phyloP scores from a whole-genome alignment of 495 filamentous ascomycete genomes.

The Lasiosphaeria ovina region DNA sequence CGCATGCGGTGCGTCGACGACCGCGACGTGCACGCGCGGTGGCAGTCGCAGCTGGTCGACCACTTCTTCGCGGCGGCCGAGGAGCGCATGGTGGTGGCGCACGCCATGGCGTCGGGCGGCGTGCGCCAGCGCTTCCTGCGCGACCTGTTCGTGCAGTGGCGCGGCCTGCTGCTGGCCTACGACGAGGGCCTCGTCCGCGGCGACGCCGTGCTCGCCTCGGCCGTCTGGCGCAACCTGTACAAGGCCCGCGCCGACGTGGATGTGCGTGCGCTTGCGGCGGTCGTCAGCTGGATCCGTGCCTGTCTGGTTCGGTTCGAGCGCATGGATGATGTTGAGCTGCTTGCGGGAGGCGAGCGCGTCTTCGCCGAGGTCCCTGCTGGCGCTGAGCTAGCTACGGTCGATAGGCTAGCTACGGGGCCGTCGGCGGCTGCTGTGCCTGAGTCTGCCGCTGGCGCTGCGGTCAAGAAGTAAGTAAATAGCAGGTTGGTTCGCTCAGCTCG shows the following conservation, averaged over 20 bases:
- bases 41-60: conserved; percentile 61
- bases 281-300: conserved; percentile 77
- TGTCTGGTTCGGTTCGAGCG: conserved; percentile 61
- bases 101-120: conserved; percentile 61
- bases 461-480: conserved; percentile 7
- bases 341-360: conserved; percentile 31
- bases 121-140: conserved; percentile 84
- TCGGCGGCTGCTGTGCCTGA: conserved; percentile 12
- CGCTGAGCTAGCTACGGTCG: conserved; percentile 41
- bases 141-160: conserved; percentile 89
- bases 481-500: too few relatives aligned
- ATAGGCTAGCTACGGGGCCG: conserved; percentile 31
- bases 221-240: conserved; percentile 92
- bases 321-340: conserved; percentile 55
- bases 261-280: conserved; percentile 63
- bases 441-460: not conserved
- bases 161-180: conserved; percentile 77
- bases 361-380: conserved; percentile 41
- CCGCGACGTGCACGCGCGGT: conserved; percentile 41
- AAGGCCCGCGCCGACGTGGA: conserved; percentile 73
- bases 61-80: conserved; percentile 94
- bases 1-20: conserved; percentile 71
- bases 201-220: conserved; percentile 80
- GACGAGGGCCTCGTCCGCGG: conserved; percentile 83
- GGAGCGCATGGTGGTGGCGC: conserved; percentile 70